Evolutionary conservation across 2,329 filamentous ascomycete species (phyloP).

Genomic region (Aspergillus sp.): DNA sequence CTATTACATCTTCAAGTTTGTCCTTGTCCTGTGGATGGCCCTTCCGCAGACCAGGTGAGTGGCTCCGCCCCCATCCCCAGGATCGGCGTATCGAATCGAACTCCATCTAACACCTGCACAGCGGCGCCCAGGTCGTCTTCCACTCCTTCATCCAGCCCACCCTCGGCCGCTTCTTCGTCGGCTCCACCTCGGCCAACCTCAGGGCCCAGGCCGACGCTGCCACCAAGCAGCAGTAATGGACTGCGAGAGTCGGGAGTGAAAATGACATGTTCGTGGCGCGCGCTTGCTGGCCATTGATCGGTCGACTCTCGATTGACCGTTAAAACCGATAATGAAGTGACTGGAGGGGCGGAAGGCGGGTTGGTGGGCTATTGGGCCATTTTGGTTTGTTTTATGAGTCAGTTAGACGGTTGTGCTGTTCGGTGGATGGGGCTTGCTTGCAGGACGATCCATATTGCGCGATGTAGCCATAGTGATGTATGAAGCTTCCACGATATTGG

Average conservation of each 20-base stretch:
- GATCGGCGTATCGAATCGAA: no score
- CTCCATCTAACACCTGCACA: no score
- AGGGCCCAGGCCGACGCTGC: slow-evolving; percentile 76
- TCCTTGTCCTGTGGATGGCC: slow-evolving; percentile 94
- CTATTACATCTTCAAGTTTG: slow-evolving; percentile 99
- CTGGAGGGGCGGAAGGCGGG: background rate
- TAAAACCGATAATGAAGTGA: slow-evolving; percentile 9
- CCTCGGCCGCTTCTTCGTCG: slow-evolving; percentile 83
- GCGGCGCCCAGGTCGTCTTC: slow-evolving; percentile 94
- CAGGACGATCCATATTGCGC: background rate
- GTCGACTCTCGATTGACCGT: slow-evolving; percentile 10
- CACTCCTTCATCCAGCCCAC: slow-evolving; percentile 87
- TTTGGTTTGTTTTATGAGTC: slow-evolving; percentile 5
- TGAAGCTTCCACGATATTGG: background rate
- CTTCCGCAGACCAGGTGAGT: slow-evolving; percentile 85
- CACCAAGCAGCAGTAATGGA: slow-evolving; percentile 46
- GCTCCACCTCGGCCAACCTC: slow-evolving; percentile 75
- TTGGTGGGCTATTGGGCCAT: slow-evolving; percentile 3
- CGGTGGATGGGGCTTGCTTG: background rate
- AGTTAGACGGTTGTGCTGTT: slow-evolving; percentile 3
- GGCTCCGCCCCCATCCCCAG: no score
- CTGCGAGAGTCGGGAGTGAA: slow-evolving; percentile 12
- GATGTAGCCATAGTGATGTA: slow-evolving; percentile 1
- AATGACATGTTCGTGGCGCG: slow-evolving; percentile 6
- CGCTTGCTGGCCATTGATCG: slow-evolving; percentile 7